Conservation (phyloP, 2,329 filamentous ascomycete species). For the Metarhizium brunneum region DNA sequence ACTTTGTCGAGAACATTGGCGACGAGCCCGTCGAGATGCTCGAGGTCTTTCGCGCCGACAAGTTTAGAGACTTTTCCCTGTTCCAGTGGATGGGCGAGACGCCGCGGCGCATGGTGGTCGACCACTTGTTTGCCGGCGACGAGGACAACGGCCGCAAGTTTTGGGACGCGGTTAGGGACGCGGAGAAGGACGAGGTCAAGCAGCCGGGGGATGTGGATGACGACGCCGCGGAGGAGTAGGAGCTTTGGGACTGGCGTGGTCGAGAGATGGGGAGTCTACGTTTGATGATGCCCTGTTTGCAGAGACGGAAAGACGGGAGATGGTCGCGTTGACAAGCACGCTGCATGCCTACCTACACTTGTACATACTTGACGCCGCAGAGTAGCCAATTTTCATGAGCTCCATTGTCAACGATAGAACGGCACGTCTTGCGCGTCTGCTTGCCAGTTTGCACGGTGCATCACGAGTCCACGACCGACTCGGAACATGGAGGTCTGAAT, state of each 20-base stretch:
- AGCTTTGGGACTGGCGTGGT: neutral
- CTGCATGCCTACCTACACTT: too few species aligned
- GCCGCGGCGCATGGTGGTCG: slow-evolving; percentile 54
- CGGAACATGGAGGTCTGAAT: too few species aligned
- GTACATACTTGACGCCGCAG: too few species aligned
- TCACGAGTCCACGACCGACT: too few species aligned
- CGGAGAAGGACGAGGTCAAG: slow-evolving; percentile 46
- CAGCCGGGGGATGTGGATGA: neutral
- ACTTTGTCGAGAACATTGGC: slow-evolving; percentile 77
- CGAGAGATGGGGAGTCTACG: too few species aligned
- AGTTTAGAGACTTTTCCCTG: slow-evolving; percentile 63
- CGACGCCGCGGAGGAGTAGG: neutral
- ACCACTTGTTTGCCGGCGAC: slow-evolving; percentile 57
- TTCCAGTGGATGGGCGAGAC: slow-evolving; percentile 72
- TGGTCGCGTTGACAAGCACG: too few species aligned
- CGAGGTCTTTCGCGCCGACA: slow-evolving; percentile 63
- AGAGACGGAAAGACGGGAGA: too few species aligned
- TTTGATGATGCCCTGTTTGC: too few species aligned
- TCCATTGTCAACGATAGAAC: too few species aligned
- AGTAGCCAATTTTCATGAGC: too few species aligned
- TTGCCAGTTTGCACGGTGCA: too few species aligned
- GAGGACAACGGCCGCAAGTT: slow-evolving; percentile 53
- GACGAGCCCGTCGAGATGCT: slow-evolving; percentile 67
- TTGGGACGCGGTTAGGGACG: slow-evolving; percentile 49
- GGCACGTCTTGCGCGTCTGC: too few species aligned